Evolutionary conservation across 495 filamentous ascomycete species (phyloP).

Genomic region (Penicillium subrubescens): DNA sequence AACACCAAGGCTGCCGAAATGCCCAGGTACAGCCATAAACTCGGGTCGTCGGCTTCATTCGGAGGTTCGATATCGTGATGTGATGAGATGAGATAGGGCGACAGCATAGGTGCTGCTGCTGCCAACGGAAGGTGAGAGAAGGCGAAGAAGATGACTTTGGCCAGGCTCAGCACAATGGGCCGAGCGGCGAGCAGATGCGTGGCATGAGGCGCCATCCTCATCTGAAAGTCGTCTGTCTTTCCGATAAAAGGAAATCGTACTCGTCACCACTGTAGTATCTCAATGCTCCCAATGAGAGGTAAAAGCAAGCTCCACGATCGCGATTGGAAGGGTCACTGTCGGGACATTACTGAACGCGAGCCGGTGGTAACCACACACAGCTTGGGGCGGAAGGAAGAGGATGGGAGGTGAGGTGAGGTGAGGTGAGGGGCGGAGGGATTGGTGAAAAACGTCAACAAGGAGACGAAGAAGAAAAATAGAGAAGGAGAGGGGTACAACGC

Average conservation of each 20-base stretch:
- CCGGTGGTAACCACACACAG: not conserved
- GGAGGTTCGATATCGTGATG: constrained; percentile 22
- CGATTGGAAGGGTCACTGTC: not conserved
- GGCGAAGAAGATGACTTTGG: constrained; percentile 50
- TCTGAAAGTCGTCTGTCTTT: not conserved
- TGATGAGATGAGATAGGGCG: constrained; percentile 23
- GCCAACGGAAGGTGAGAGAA: constrained; percentile 48
- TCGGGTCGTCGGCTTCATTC: constrained; percentile 53
- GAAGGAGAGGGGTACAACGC: not conserved
- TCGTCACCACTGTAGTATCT: not conserved
- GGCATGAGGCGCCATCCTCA: constrained; percentile 35
- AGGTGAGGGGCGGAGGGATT: not conserved
- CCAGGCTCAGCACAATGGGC: constrained; percentile 48
- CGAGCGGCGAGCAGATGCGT: constrained; percentile 42
- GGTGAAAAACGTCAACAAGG: not conserved
- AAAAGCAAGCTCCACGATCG: not conserved
- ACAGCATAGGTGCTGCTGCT: constrained; percentile 43
- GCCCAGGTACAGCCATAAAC: constrained; percentile 71
- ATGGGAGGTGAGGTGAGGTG: not conserved
- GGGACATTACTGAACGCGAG: constrained; percentile 1
- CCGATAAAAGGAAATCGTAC: not conserved
- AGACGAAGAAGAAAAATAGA: not conserved
- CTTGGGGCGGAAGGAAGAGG: not conserved
- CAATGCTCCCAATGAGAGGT: not conserved
- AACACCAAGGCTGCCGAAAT: constrained; percentile 76